Evolutionary conservation across 352 stramenopile species (phyloP), one percentile per base, ranked within the genome.

Genomic region (Phytopythium sindhum): DNA sequence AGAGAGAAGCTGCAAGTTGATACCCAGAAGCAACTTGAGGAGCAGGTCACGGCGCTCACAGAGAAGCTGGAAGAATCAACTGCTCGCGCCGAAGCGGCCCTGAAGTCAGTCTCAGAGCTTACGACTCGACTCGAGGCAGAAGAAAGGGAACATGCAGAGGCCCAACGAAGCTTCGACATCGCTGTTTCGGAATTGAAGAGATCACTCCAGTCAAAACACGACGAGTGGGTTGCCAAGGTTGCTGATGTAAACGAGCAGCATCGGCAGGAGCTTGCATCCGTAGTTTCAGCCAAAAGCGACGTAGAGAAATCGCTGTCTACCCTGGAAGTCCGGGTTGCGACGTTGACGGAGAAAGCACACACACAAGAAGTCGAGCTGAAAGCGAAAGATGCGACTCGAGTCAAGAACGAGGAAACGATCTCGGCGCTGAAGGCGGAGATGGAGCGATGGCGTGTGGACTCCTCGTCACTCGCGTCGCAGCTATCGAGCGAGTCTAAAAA

Each of bases 1-100:
- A 67, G 67, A 35, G 77, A 88, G 39, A 81, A 77, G 21, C 61
- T 67, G 12, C 69, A 69, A 11, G 73, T 81, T 23, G 29, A 61
- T 4, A 73, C 63, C 17, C 70, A 89, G 51, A 76, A 73, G 8
- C 53, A 67, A 2, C 10, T 77, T 0, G 67, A 74, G 29, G 57
- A 60, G 8, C 60, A 73, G 17, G 68, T 86, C 48, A 29, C 31
- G 0, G 54, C 70, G 44, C 60, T 86, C 0, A 63, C 84, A 54
- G 60, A 73, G 39, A 63, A 73, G 17, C 51, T 84, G 0, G 44
- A 68, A 2, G 19, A 12, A 17, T 54, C 70, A 10, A 29, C 78
- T 2, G 50, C 57, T 19, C 60, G 71, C 59, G 65, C 63, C 10
- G 26, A 41, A 0, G 70, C 70, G 58, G 66, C 73, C 11, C 76